Evolutionary conservation across 1,139 yeast genomes (phyloP), one percentile per base, ranked within the genome.

Genomic region (Pichia sp.): DNA sequence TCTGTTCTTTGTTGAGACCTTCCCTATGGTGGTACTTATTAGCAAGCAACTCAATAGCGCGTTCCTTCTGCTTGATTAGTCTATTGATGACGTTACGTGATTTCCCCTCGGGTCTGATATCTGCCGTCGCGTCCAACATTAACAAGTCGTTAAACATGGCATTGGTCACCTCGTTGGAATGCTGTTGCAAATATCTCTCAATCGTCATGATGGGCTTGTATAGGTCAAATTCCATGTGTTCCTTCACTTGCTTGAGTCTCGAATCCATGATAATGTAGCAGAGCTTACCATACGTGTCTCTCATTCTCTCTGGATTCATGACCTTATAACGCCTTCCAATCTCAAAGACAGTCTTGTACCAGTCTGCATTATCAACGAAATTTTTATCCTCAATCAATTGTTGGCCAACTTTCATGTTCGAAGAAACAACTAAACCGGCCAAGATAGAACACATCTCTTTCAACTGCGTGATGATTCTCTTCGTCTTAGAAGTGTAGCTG

Each of bases 221-320:
- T 6, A 80, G 59, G 53, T 80, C 84, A 53, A 81, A 81, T 42
- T 77, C 87, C 74, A 80, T 68, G 33, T 76, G 74, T 14, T 71
- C 73, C 44, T 67, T 69, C 40, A 81, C 72, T 47, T 80, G 85
- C 0, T 84, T 81, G 28, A 78, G 58, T 36, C 82, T 61, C 2
- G 88, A 80, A 53, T 80, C 91, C 87, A 81, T 81, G 30, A 81
- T 75, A 81, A 80, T 81, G 55, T 79, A 80, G 62, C 82, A 77
- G 40, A 81, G 60, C 51, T 80, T 79, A 29, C 91, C 91, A 53
- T 75, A 81, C 3, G 77, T 75, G 48, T 76, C 81, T 40, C 86
- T 66, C 82, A 81, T 76, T 48, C 74, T 67, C 47, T 80, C 86
- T 0, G 91, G 91, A 51, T 80, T 80, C 86, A 80, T 77, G 46